Conservation (phyloP, 768 basidiomycete species). For the Amanita rimosa region DNA sequence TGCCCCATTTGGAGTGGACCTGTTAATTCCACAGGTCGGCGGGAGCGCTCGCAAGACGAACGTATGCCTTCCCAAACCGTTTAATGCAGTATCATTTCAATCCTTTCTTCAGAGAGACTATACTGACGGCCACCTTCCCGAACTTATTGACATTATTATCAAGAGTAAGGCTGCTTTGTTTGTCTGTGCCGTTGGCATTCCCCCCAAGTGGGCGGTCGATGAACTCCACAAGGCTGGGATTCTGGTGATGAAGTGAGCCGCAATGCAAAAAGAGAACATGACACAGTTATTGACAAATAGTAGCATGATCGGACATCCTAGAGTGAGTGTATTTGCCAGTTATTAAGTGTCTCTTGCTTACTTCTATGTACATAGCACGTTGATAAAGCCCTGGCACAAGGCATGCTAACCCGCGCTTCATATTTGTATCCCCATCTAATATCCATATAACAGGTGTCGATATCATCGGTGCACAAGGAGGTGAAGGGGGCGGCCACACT, state of each 20-base stretch:
- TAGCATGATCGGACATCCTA: conserved; percentile 81
- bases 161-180: conserved; percentile 63
- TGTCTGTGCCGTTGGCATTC: conserved; percentile 78
- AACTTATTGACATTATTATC: conserved; percentile 73
- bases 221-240: conserved; percentile 72
- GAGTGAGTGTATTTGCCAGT: conserved; percentile 27
- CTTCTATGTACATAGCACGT: conserved; percentile 43
- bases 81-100: background rate
- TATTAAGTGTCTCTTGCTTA: conserved; percentile 1
- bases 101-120: conserved; percentile 42
- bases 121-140: conserved; percentile 65
- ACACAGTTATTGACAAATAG: conserved; percentile 6
- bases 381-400: conserved; percentile 62
- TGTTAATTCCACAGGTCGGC: conserved; percentile 75
- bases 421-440: background rate
- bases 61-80: conserved; percentile 13
- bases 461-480: conserved; percentile 81
- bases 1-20: conserved; percentile 75
- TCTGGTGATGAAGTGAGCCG: conserved; percentile 72
- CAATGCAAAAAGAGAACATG: background rate
- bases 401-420: conserved; percentile 15
- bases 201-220: conserved; percentile 74
- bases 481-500: conserved; percentile 85
- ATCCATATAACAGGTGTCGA: conserved; percentile 50
- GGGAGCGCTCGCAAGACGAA: conserved; percentile 81